phyloP scores from a whole-genome alignment of 257 asterid genomes.

The Fraxinus pennsylvanica region DNA sequence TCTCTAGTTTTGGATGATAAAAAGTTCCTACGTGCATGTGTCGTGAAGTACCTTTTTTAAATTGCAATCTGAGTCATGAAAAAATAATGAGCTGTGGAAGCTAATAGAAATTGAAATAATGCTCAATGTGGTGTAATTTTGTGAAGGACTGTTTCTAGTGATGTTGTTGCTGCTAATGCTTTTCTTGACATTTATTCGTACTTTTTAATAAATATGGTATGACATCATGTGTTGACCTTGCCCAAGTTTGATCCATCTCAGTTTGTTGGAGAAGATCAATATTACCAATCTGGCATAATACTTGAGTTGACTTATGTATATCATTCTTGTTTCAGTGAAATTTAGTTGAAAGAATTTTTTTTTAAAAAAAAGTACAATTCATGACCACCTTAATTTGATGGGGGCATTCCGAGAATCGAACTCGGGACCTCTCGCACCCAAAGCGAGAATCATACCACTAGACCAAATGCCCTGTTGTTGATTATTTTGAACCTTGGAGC shows the following conservation, averaged over 20 bases:
- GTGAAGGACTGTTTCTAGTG: background rate
- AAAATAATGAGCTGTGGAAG: no score
- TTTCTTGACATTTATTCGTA: no score
- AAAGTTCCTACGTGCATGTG: background rate
- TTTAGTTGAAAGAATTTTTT: background rate
- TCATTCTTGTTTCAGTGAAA: background rate
- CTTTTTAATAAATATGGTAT: no score
- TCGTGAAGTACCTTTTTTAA: no score
- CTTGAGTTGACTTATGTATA: background rate
- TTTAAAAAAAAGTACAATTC: no score
- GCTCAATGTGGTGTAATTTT: background rate
- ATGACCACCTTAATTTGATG: constrained; percentile 17
- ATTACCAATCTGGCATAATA: no score
- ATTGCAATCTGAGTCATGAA: no score
- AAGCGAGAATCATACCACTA: constrained; percentile 85
- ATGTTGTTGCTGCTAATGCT: no score
- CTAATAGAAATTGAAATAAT: background rate
- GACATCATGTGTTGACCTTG: no score
- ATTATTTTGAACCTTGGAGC: constrained; percentile 5
- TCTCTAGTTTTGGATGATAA: no score
- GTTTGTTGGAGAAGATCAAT: no score
- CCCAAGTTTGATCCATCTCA: no score
- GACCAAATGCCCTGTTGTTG: constrained; percentile 14
- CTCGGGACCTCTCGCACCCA: constrained; percentile 79
- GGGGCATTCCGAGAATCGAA: constrained; percentile 88